Percentiles rank a stretch among this genome's conserved stretches.
These are phyloP conservation scores for Mycena vitilis DNA, from an alignment of 768 basidiomycete species.

Conservation along the genomic window DNA sequence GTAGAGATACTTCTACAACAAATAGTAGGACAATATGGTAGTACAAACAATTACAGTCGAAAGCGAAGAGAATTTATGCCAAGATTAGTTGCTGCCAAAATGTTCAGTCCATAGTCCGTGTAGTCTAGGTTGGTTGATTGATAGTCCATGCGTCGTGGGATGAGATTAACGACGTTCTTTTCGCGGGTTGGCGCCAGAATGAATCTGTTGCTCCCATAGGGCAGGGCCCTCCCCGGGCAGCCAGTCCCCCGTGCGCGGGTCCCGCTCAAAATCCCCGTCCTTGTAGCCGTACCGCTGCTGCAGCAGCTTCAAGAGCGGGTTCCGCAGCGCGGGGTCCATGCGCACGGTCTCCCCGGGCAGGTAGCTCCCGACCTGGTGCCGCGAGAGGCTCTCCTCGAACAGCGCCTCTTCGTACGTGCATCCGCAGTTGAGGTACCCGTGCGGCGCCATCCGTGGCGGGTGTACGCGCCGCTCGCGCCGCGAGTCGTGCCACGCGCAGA, in stretches of 20 bases:
- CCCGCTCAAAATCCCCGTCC: conserved; percentile 88
- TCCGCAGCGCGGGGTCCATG: conserved; percentile 89
- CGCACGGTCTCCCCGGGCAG: conserved; percentile 86
- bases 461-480: conserved; percentile 81
- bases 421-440: conserved; percentile 85
- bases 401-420: conserved; percentile 88
- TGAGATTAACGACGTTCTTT: conserved; percentile 32
- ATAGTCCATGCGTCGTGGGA: conserved; percentile 16
- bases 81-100: conserved; percentile 20
- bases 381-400: conserved; percentile 85
- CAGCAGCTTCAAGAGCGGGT: conserved; percentile 79
- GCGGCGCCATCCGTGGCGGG: conserved; percentile 85
- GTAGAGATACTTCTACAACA: conserved; percentile 29
- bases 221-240: conserved; percentile 70
- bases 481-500: conserved; percentile 93
- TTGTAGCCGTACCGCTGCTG: conserved; percentile 80
- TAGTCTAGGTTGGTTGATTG: conserved; percentile 10
- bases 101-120: conserved; percentile 31
- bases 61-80: conserved; percentile 23
- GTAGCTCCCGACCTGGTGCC: conserved; percentile 85
- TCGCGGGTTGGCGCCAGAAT: conserved; percentile 51
- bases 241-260: conserved; percentile 75
- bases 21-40: conserved; percentile 33
- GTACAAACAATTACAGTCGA: conserved; percentile 27
- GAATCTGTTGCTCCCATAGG: conserved; percentile 71